A percentile compares a stretch with the other conserved stretches of the same genome.
These are phyloP conservation scores for Microbotryum silenes-acaulis DNA, from an alignment of 1,284 basidiomycete species.

Conservation along the genomic window DNA sequence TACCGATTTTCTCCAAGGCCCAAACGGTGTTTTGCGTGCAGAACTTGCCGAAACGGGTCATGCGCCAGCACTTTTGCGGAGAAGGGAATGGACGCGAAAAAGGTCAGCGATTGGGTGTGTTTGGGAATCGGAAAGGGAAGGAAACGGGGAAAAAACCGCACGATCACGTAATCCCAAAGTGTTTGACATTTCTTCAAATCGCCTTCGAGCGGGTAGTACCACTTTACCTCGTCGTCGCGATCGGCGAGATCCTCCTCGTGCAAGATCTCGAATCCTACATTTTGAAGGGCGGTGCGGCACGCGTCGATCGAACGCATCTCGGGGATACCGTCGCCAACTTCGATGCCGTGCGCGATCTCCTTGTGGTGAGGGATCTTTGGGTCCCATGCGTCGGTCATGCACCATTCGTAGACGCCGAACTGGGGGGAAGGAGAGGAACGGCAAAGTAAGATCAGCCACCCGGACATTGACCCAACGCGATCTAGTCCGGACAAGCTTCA, in stretches of 20 bases:
- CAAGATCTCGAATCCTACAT: conserved; percentile 80
- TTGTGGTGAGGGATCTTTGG: conserved; percentile 76
- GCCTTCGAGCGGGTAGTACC: conserved; percentile 97
- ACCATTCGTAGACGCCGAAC: conserved; percentile 99
- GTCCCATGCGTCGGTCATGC: conserved; percentile 95
- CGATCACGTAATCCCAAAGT: conserved; percentile 63
- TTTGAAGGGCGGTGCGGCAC: conserved; percentile 69
- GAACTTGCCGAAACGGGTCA: conserved; percentile 77
- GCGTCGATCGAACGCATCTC: conserved; percentile 79
- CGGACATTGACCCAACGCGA: neutral
- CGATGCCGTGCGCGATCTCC: conserved; percentile 68
- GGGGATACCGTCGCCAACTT: conserved; percentile 89
- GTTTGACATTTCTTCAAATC: conserved; percentile 82
- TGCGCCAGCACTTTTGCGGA: conserved; percentile 52
- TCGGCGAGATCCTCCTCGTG: conserved; percentile 93
- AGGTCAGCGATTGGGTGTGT: conserved; percentile 32
- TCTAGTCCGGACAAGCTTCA: conserved; percentile 33
- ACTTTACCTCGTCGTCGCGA: conserved; percentile 52
- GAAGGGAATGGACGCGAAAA: conserved; percentile 41
- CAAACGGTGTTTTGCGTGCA: conserved; percentile 76
- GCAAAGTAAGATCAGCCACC: too few relatives aligned
- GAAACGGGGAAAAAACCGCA: conserved; percentile 7
- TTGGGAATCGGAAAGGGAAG: neutral
- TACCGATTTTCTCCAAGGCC: conserved; percentile 65
- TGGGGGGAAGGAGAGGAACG: conserved; percentile 37